Conservation (phyloP, 768 basidiomycete genomes). For the Pleurotus giganteus region DNA sequence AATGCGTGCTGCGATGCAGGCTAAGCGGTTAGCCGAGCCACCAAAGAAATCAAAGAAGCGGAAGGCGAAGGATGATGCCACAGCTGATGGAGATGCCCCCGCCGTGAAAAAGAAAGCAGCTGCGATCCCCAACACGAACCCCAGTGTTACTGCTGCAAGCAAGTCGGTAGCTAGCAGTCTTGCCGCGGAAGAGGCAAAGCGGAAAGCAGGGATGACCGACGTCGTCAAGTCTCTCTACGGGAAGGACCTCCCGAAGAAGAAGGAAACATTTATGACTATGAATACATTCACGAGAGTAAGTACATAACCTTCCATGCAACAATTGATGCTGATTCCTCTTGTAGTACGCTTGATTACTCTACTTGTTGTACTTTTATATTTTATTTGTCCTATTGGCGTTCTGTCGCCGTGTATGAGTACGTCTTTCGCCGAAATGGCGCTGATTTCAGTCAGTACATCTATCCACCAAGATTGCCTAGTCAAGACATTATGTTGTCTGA, state of each 20-base stretch:
- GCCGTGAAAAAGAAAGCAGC: slow-evolving; percentile 46
- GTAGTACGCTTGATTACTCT: slow-evolving; percentile 14
- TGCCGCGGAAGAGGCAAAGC: slow-evolving; percentile 78
- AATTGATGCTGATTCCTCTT: background rate
- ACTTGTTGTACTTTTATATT: too few relatives aligned
- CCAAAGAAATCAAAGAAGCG: slow-evolving; percentile 64
- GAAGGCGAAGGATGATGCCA: slow-evolving; percentile 34
- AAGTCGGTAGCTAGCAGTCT: slow-evolving; percentile 70
- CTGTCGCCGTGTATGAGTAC: too few relatives aligned
- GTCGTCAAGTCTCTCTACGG: slow-evolving; percentile 83
- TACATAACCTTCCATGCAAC: slow-evolving; percentile 12
- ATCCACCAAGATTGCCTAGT: too few relatives aligned
- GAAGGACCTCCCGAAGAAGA: slow-evolving; percentile 48
- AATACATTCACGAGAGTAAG: slow-evolving; percentile 89
- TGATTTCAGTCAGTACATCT: too few relatives aligned
- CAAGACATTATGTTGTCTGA: too few relatives aligned
- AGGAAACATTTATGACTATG: slow-evolving; percentile 91
- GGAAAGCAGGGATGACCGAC: slow-evolving; percentile 81
- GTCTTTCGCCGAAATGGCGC: too few relatives aligned
- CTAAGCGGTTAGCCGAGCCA: slow-evolving; percentile 54
- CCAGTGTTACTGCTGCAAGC: slow-evolving; percentile 54
- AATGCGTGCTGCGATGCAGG: slow-evolving; percentile 56
- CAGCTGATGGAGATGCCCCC: slow-evolving; percentile 37
- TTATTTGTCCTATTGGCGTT: background rate
- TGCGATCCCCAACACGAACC: slow-evolving; percentile 42